Base-by-base conservation (phyloP, 495 filamentous ascomycete species). In the Clohesyomyces aquaticus region DNA sequence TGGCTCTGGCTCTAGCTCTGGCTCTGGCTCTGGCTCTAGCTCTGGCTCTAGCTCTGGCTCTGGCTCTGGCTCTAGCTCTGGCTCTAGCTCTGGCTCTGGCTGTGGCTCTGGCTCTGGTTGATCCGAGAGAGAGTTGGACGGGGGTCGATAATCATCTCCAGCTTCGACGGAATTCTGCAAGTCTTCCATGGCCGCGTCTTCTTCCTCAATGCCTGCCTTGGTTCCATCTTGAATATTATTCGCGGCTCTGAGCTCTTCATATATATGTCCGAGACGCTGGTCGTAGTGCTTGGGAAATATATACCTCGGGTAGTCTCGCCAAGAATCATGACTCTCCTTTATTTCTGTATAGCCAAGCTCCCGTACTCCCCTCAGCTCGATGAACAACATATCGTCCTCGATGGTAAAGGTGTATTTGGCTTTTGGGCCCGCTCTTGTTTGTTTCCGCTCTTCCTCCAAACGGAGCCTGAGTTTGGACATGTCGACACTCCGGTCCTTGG, bases 321-420 rank as follows among this genome's bases (percentile, higher is more conserved):
- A 61, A 18, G 51, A 29, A 16, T 3, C 4, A 11, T 28, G 48
- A 22, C 50, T 42, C 1, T 29, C 26, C n/a, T 47, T 61, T 16
- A 61, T 61, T 0, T 61, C 48, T 46, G 22, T 16, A 29, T 35
- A 61, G 8, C 29, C 19, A 8, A 10, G n/a, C 0, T 54, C 47
- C 8, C 43, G 22, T 3, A 25, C 21, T 47, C 9, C 38, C 32
- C 28, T 61, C 16, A 54, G 56, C 16, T 59, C 38, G 48, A 61
- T 54, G 1, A 61, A 54, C 16, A 43, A 61, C 16, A 18, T 1
- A 18, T 54, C 49, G 21, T 61, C 59, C n/a, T 61, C 59, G 14
- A 11, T 45, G 18, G 19, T 54, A 35, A 61, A 61, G 1, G 6
- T 18, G 35, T 54, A 54, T 18, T 47, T 61, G 32, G 6, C 6